Base-by-base conservation (phyloP, 164 flowering plant species). In the Saururus chinensis region DNA sequence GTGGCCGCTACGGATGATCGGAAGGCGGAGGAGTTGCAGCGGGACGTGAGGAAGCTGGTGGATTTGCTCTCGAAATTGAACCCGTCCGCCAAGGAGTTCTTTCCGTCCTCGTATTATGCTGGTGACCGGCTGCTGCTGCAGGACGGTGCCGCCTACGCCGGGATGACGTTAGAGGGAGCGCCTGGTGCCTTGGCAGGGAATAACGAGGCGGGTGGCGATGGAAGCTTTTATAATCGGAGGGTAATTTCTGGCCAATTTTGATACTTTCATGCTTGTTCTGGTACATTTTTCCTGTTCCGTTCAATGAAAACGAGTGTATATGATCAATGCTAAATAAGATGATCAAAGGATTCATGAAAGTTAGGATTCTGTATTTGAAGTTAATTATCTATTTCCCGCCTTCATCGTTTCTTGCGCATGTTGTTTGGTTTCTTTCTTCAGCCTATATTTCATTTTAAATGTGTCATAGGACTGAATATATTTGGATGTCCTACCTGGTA, bases 71-170 rank as follows among this genome's bases (percentile, higher is more conserved):
- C 93, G 3, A 87, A 87, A 71, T 66, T 87, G 75, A 87, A 87
- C 53, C 95, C 90, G 25, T 76, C 77, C 64, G 95, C 95, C 12
- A 76, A 82, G 70, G 95, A 87, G 60, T 87, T 87, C 64, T 78
- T 87, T 59, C 95, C 95, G 57, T 78, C 85, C 45, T 79, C 82
- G 4, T 77, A 68, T 62, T 68, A 52, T 12, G 60, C 42, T 63
- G 73, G 48, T 61, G 58, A 40, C 25, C 60, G 58, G 1, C 14
- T 9, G 49, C 7, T 45, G 51, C 60, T 54, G 66, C 64, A 26
- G 73, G 70, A 35, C 62, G 74, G 66, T 77, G 71, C n/a, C 74
- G 51, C 56, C 7, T 69, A 62, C 67, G 70, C 68, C 69, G 4
- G 0, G 23, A 1, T 23, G 56, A 12, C 7, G 56, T 8, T 19